Percentiles rank a stretch among this genome's conserved stretches.
Evolutionary conservation across 2,329 filamentous ascomycete species (phyloP).

Genomic region (Berkeleyomyces rouxiae): DNA sequence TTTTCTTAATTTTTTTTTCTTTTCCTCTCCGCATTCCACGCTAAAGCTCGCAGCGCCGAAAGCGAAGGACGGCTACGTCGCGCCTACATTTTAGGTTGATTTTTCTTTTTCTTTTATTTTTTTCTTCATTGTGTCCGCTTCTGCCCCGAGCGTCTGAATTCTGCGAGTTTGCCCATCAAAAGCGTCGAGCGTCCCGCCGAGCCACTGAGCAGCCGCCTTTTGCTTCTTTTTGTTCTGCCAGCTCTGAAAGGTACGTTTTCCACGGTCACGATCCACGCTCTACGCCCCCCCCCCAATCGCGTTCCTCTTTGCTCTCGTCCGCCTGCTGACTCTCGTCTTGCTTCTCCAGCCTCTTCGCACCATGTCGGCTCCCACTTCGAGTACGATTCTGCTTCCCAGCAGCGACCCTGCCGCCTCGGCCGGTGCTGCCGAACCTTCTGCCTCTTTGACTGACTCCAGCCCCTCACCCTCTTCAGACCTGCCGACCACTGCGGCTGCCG

Average conservation of each 20-base stretch:
- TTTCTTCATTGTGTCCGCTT: conserved; percentile 17
- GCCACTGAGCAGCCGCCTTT: not conserved
- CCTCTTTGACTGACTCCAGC: conserved; percentile 6
- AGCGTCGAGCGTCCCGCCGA: conserved; percentile 12
- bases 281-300: not conserved
- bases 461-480: not conserved
- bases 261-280: not conserved
- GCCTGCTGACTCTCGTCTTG: not conserved
- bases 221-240: not conserved
- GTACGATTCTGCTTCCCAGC: conserved; percentile 8
- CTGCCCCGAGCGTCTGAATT: not conserved
- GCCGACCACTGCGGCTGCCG: conserved; percentile 2
- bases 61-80: not conserved
- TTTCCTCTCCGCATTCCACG: not conserved
- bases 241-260: not conserved
- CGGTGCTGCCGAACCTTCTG: not conserved
- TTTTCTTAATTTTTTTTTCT: not conserved
- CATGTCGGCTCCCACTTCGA: conserved; percentile 6
- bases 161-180: conserved; percentile 1
- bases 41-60: no score
- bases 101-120: conserved; percentile 15
- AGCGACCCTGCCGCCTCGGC: conserved; percentile 8
- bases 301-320: not conserved
- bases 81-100: not conserved
- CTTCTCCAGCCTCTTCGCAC: not conserved